These are phyloP conservation scores for Aspergillus persii DNA, from an alignment of 2,329 filamentous ascomycete genomes.

Conservation along the genomic window DNA sequence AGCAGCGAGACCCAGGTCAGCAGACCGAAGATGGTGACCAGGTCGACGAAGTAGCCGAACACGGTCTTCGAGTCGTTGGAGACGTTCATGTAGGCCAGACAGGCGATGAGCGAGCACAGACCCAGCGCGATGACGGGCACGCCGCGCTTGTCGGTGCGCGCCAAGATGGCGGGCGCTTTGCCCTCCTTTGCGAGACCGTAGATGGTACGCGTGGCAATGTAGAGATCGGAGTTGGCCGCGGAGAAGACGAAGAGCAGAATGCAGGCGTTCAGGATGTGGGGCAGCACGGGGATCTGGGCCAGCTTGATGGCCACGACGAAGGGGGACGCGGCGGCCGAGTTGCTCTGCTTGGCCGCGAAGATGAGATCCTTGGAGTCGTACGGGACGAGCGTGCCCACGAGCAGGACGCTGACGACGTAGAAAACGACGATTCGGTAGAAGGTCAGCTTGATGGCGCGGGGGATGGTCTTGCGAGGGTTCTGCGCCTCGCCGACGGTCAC, in stretches of 20 bases:
- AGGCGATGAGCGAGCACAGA: conserved; percentile 60
- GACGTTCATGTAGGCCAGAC: conserved; percentile 69
- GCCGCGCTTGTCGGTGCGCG: conserved; percentile 67
- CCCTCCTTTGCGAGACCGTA: conserved; percentile 71
- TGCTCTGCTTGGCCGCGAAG: conserved; percentile 47
- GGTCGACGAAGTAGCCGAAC: conserved; percentile 66
- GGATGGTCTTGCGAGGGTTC: conserved; percentile 74
- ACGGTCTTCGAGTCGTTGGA: conserved; percentile 55
- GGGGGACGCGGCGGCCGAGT: conserved; percentile 63
- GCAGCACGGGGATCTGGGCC: conserved; percentile 61
- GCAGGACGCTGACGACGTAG: conserved; percentile 70
- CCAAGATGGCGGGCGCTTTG: conserved; percentile 70
- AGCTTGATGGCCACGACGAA: conserved; percentile 72
- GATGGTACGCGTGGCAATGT: conserved; percentile 70
- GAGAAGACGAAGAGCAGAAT: conserved; percentile 75
- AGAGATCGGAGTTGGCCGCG: conserved; percentile 74
- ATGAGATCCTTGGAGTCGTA: conserved; percentile 63
- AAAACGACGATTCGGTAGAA: conserved; percentile 82
- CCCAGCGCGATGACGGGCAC: conserved; percentile 67
- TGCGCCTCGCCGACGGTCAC: conserved; percentile 77
- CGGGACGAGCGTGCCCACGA: conserved; percentile 74
- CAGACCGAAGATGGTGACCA: conserved; percentile 65
- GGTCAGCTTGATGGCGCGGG: conserved; percentile 73
- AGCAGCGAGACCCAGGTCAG: conserved; percentile 68
- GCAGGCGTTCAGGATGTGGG: conserved; percentile 69